Evolutionary conservation across 345 rosid species (phyloP).

Genomic region (Geranium rotundifolium): DNA sequence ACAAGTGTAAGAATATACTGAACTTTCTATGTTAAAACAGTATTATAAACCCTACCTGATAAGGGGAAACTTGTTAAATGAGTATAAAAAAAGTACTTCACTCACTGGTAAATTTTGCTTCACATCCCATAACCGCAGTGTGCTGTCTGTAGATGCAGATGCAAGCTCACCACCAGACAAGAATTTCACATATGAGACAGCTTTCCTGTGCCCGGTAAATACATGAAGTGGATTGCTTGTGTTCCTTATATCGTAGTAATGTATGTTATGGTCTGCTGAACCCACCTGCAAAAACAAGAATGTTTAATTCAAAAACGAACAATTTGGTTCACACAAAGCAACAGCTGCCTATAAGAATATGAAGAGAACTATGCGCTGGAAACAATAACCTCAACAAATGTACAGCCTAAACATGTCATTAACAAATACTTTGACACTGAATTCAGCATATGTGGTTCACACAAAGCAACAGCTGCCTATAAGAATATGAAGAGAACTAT

Average conservation of each 20-base stretch:
- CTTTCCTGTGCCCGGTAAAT: slow-evolving; percentile 83
- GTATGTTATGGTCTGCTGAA: slow-evolving; percentile 92
- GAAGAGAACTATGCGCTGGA: too few relatives aligned
- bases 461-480: too few relatives aligned
- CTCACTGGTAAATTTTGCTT: slow-evolving; percentile 77
- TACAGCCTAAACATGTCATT: too few relatives aligned
- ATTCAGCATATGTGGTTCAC: too few relatives aligned
- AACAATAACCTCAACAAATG: too few relatives aligned
- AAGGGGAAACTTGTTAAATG: neutral
- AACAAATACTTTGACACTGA: too few relatives aligned
- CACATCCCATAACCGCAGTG: slow-evolving; percentile 90
- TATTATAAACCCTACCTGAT: neutral
- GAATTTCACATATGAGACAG: slow-evolving; percentile 94
- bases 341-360: too few relatives aligned
- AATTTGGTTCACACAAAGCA: neutral
- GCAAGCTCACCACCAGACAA: slow-evolving; percentile 89
- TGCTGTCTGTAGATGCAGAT: slow-evolving; percentile 96
- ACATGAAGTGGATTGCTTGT: slow-evolving; percentile 76
- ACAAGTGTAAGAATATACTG: neutral
- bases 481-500: too few relatives aligned
- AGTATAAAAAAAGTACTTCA: slow-evolving; percentile 1
- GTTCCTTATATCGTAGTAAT: slow-evolving; percentile 83
- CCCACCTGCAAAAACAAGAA: slow-evolving; percentile 58
- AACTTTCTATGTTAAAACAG: neutral
- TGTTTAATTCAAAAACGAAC: neutral